These are phyloP conservation scores for Plasmodium reichenowi DNA, from an alignment of 169 alveolate genomes.

Conservation along the genomic window DNA sequence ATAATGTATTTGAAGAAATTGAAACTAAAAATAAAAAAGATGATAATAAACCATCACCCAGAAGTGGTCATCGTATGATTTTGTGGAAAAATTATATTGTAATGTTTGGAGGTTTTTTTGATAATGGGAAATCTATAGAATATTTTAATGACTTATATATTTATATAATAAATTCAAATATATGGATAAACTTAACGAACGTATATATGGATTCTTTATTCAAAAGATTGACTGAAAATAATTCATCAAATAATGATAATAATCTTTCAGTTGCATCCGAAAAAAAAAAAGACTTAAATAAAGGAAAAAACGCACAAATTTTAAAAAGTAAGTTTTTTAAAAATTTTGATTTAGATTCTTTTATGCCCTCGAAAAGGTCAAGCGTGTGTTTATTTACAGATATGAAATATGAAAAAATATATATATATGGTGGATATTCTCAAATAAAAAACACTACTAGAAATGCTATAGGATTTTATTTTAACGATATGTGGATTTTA, in stretches of 20 bases:
- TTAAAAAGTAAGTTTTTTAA: conserved; percentile 35
- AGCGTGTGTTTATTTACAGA: conserved; percentile 56
- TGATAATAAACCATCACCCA: conserved; percentile 85
- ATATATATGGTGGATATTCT: conserved; percentile 92
- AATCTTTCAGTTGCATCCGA: not conserved
- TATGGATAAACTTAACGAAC: conserved; percentile 78
- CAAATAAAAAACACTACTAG: conserved; percentile 87
- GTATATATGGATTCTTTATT: conserved; percentile 78
- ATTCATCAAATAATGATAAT: conserved; percentile 6
- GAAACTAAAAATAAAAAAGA: conserved; percentile 83
- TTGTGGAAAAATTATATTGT: conserved; percentile 90
- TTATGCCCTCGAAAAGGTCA: conserved; percentile 67
- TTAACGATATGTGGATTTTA: conserved; percentile 90
- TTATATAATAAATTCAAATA: conserved; percentile 76
- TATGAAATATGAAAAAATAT: conserved; percentile 78
- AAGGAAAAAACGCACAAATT: conserved; percentile 32
- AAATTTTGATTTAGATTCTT: conserved; percentile 64
- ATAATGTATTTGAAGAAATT: conserved; percentile 87
- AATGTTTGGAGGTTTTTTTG: conserved; percentile 94
- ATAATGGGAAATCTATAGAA: conserved; percentile 86
- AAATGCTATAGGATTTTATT: conserved; percentile 87
- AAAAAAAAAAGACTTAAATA: conserved; percentile 36
- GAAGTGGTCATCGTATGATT: conserved; percentile 95
- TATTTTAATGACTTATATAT: conserved; percentile 91
- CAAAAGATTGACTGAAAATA: conserved; percentile 77